Percentiles rank a stretch among this genome's conserved stretches.
Conservation (phyloP, 2,329 filamentous ascomycete genomes). For the Colletotrichum australisinense region DNA sequence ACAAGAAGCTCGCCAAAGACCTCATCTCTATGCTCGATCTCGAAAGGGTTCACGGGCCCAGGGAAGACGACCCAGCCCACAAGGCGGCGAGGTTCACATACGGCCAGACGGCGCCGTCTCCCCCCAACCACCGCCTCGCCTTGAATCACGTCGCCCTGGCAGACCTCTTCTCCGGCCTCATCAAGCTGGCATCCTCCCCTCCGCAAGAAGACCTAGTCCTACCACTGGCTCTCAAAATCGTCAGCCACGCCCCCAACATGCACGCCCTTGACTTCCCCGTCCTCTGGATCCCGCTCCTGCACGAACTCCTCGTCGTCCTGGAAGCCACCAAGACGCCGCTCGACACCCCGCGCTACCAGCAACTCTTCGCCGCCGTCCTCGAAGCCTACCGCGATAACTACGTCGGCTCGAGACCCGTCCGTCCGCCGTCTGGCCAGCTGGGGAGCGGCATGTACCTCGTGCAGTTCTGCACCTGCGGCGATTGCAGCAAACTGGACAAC, state of each 20-base stretch:
- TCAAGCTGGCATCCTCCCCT: slow-evolving; percentile 27
- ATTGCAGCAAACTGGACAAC: slow-evolving; percentile 40
- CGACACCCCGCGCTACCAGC: slow-evolving; percentile 36
- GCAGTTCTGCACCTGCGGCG: slow-evolving; percentile 39
- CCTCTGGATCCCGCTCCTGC: slow-evolving; percentile 47
- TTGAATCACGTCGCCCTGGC: background rate
- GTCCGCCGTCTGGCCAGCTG: background rate
- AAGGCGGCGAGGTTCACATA: background rate
- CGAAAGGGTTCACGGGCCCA: background rate
- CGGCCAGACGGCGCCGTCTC: background rate
- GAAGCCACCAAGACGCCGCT: slow-evolving; percentile 24
- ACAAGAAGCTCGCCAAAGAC: slow-evolving; percentile 4
- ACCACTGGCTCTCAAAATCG: slow-evolving; percentile 38
- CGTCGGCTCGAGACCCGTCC: slow-evolving; percentile 37
- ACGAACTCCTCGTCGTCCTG: slow-evolving; percentile 35
- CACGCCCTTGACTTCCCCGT: slow-evolving; percentile 33
- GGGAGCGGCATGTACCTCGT: slow-evolving; percentile 1
- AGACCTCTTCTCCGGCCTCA: slow-evolving; percentile 6
- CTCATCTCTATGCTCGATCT: slow-evolving; percentile 7
- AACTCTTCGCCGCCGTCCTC: slow-evolving; percentile 40
- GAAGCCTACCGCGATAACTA: slow-evolving; percentile 38
- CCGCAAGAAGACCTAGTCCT: slow-evolving; percentile 34
- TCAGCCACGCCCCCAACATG: slow-evolving; percentile 33
- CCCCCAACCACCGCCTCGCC: background rate
- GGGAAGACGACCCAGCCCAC: background rate